Percentiles rank a stretch among this genome's conserved stretches.
phyloP scores from a whole-genome alignment of 345 rosid species.

The Bruguiera gymnorhiza region DNA sequence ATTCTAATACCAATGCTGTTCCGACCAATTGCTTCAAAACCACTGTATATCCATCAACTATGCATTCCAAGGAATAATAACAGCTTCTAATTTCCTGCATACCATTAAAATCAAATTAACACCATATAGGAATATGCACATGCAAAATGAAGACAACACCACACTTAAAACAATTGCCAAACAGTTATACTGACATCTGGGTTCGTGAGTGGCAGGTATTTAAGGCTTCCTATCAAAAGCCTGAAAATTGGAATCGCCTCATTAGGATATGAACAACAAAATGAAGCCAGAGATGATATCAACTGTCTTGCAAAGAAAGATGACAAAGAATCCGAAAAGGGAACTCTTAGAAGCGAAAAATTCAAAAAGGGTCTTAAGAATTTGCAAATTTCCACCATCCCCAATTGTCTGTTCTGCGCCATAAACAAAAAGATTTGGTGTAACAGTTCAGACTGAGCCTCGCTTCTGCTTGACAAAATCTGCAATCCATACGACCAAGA shows the following conservation, averaged over 20 bases:
- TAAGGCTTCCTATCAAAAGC: constrained; percentile 54
- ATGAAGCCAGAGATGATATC: constrained; percentile 61
- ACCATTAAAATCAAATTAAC: constrained; percentile 2
- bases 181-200: constrained; percentile 44
- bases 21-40: constrained; percentile 55
- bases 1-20: constrained; percentile 39
- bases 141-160: not conserved
- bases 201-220: constrained; percentile 43
- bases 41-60: constrained; percentile 61
- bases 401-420: constrained; percentile 39
- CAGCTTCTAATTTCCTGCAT: constrained; percentile 60
- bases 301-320: constrained; percentile 56
- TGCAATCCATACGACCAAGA: constrained; percentile 28
- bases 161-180: not conserved
- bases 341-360: constrained; percentile 50
- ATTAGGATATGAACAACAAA: constrained; percentile 60
- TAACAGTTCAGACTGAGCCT: constrained; percentile 62
- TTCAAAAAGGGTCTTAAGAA: constrained; percentile 70
- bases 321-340: constrained; percentile 39
- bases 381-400: constrained; percentile 63
- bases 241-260: constrained; percentile 63
- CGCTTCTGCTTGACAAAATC: constrained; percentile 64
- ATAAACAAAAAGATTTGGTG: constrained; percentile 67
- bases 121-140: not conserved
- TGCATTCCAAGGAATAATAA: constrained; percentile 39